phyloP scores from a whole-genome alignment of 2,329 filamentous ascomycete species.

The Neurospora crassa region DNA sequence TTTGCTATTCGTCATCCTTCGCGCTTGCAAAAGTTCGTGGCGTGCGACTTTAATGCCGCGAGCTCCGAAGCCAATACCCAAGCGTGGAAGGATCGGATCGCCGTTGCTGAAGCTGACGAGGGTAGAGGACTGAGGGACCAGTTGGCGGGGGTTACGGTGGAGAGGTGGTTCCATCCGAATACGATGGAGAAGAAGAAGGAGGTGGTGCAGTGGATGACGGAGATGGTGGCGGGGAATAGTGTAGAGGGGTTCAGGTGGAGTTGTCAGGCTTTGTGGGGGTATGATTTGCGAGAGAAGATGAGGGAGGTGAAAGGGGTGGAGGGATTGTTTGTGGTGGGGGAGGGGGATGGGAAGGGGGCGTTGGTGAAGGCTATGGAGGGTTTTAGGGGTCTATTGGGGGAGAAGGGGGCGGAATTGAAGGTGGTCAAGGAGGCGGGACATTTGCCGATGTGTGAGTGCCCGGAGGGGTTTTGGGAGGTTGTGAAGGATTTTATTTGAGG shows the following conservation, averaged over 20 bases:
- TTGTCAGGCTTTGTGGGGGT: constrained; percentile 62
- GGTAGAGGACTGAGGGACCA: constrained; percentile 41
- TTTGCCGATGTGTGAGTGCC: constrained; percentile 74
- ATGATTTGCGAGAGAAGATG: constrained; percentile 54
- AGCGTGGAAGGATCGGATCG: constrained; percentile 71
- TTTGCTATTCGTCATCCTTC: constrained; percentile 58
- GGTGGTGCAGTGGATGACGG: constrained; percentile 46
- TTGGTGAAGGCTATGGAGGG: constrained; percentile 72
- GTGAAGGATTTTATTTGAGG: constrained; percentile 42
- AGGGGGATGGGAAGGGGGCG: constrained; percentile 59
- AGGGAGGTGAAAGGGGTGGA: constrained; percentile 39
- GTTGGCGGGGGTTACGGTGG: constrained; percentile 61
- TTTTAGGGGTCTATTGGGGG: constrained; percentile 52
- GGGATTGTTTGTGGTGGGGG: constrained; percentile 62
- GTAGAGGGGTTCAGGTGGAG: constrained; percentile 59
- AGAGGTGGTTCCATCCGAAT: constrained; percentile 66
- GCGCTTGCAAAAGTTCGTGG: constrained; percentile 51
- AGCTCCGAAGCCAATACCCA: constrained; percentile 65
- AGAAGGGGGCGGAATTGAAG: constrained; percentile 46
- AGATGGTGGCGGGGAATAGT: constrained; percentile 61
- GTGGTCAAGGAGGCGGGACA: constrained; percentile 65
- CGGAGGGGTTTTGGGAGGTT: constrained; percentile 55
- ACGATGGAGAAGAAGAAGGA: constrained; percentile 36
- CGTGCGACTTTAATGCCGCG: constrained; percentile 70
- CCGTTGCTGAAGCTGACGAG: constrained; percentile 48